Evolutionary conservation across 495 filamentous ascomycete genomes (phyloP).

Genomic region (Trichocladium uniseriatum): DNA sequence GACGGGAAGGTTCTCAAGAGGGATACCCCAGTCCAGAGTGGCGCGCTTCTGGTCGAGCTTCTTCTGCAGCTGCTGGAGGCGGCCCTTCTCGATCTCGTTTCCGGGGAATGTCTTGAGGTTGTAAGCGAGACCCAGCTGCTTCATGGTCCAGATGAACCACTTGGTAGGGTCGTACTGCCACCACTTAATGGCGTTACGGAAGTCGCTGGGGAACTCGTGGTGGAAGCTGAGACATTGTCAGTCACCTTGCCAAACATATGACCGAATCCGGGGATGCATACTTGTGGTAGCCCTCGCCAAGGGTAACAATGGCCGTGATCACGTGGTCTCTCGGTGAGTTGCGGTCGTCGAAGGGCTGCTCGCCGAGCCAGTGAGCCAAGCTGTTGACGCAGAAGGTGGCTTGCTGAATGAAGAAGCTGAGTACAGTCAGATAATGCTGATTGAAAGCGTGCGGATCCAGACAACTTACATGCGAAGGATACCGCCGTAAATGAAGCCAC

Average conservation of each 20-base stretch:
- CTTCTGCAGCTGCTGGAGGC: conserved; percentile 95
- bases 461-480: conserved; percentile 63
- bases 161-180: conserved; percentile 99
- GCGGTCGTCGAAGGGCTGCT: conserved; percentile 98
- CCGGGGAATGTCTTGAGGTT: conserved; percentile 94
- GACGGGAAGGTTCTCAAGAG: conserved; percentile 88
- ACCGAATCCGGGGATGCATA: background rate
- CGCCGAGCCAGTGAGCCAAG: conserved; percentile 95
- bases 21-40: conserved; percentile 89
- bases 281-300: conserved; percentile 97
- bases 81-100: conserved; percentile 99
- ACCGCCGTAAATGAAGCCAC: conserved; percentile 90
- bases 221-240: conserved; percentile 53
- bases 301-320: conserved; percentile 88
- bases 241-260: background rate
- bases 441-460: background rate
- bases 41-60: conserved; percentile 95
- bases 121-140: conserved; percentile 87
- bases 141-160: conserved; percentile 91
- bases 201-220: conserved; percentile 98
- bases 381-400: conserved; percentile 99
- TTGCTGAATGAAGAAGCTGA: conserved; percentile 91
- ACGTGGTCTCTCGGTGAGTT: conserved; percentile 96
- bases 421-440: background rate
- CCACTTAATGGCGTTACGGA: conserved; percentile 97